These are phyloP conservation scores for Aspergillus sp. DNA, from an alignment of 2,329 filamentous ascomycete genomes.

Conservation along the genomic window DNA sequence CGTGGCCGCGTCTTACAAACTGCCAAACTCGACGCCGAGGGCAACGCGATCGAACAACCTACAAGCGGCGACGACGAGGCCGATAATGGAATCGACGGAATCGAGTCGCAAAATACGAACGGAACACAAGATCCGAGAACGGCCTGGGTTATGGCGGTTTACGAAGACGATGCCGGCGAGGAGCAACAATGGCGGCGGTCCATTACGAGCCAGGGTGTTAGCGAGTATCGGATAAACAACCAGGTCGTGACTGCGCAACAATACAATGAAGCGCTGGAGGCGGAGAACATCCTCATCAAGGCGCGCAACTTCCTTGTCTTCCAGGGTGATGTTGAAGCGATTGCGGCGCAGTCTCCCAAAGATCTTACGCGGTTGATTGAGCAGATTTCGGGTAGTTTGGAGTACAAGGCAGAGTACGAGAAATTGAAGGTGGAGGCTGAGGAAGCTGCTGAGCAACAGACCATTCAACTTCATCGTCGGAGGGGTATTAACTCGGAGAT, in stretches of 20 bases:
- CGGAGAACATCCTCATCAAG: conserved; percentile 95
- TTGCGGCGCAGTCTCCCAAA: conserved; percentile 88
- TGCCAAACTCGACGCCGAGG: conserved; percentile 85
- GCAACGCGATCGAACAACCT: conserved; percentile 58
- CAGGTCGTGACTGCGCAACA: conserved; percentile 78
- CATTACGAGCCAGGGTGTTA: conserved; percentile 80
- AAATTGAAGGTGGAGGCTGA: conserved; percentile 78
- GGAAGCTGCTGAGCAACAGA: conserved; percentile 79
- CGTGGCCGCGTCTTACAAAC: conserved; percentile 88
- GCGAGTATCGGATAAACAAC: conserved; percentile 97
- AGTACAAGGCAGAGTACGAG: conserved; percentile 93
- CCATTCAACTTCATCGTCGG: conserved; percentile 78
- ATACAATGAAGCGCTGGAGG: conserved; percentile 88
- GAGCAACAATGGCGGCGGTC: conserved; percentile 93
- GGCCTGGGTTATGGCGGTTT: conserved; percentile 98
- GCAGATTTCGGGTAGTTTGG: conserved; percentile 92
- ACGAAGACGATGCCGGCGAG: conserved; percentile 92
- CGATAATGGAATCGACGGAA: conserved; percentile 46
- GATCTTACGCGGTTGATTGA: conserved; percentile 92
- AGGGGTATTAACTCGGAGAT: conserved; percentile 96
- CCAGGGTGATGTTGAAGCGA: conserved; percentile 94
- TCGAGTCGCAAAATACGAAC: conserved; percentile 53
- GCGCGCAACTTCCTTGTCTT: conserved; percentile 97
- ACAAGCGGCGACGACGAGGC: conserved; percentile 57
- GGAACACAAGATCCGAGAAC: conserved; percentile 73